Evolutionary conservation across 192 early-diverging fungal species (phyloP).

Genomic region (Coemansia sp.): DNA sequence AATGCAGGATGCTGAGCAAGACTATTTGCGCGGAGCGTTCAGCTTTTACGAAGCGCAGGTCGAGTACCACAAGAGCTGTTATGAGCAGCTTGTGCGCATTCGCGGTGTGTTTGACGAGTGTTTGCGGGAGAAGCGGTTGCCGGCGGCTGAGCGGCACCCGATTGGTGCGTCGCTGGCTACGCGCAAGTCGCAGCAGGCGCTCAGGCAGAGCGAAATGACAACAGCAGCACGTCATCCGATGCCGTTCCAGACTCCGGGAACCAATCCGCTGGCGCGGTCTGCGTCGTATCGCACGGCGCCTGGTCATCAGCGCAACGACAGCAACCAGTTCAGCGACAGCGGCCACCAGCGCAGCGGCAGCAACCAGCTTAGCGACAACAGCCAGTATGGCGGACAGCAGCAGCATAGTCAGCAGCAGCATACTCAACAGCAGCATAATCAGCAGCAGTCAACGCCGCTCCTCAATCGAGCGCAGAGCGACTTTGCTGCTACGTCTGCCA

Average conservation of each 20-base stretch:
- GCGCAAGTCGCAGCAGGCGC: conserved; percentile 31
- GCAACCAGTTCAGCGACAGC: conserved; percentile 40
- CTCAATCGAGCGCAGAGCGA: conserved; percentile 51
- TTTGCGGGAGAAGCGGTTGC: conserved; percentile 30
- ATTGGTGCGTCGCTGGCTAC: conserved; percentile 23
- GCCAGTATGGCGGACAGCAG: conserved; percentile 12
- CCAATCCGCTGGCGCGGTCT: conserved; percentile 31
- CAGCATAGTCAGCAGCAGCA: neutral
- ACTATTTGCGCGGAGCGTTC: conserved; percentile 55
- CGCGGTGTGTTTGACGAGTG: conserved; percentile 38
- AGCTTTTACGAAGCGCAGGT: conserved; percentile 53
- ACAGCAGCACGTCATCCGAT: conserved; percentile 24
- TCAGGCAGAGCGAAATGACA: conserved; percentile 19
- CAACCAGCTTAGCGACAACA: conserved; percentile 34
- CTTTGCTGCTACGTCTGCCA: conserved; percentile 15
- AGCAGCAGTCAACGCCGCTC: conserved; percentile 18
- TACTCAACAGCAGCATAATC: conserved; percentile 30
- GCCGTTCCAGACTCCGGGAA: conserved; percentile 22
- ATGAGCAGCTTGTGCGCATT: conserved; percentile 35
- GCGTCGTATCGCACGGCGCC: conserved; percentile 21
- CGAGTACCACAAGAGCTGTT: conserved; percentile 44
- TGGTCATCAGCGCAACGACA: conserved; percentile 24
- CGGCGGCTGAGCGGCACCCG: conserved; percentile 39
- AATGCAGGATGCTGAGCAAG: conserved; percentile 80
- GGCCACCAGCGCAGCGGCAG: conserved; percentile 18